A percentile compares a stretch with the other conserved stretches of the same genome.
These are phyloP conservation scores for Raphidocelis subcapitata DNA, from an alignment of 139 green algal genomes.

Conservation along the genomic window DNA sequence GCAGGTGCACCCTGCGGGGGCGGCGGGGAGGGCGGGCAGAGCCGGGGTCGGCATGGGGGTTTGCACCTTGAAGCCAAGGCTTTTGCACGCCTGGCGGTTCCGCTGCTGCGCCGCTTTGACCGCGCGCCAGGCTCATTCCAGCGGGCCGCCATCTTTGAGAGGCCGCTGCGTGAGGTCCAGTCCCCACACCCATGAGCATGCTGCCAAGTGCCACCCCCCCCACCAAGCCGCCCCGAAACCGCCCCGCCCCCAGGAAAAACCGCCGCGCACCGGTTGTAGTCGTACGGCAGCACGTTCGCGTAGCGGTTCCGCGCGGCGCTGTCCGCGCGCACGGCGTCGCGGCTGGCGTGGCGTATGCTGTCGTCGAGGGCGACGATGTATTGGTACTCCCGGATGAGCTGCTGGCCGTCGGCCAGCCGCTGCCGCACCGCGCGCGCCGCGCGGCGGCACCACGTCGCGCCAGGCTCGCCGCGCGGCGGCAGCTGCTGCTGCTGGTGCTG, in stretches of 20 bases:
- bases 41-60: not conserved
- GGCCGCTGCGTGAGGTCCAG: too few species aligned
- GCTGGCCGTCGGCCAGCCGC: not conserved
- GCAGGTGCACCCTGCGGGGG: too few species aligned
- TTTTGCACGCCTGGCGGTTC: too few species aligned
- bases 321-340: not conserved
- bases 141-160: too few species aligned
- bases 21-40: not conserved
- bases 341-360: not conserved
- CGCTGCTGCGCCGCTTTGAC: too few species aligned
- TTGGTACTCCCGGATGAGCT: conserved; percentile 18
- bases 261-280: conserved; percentile 45
- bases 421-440: conserved; percentile 10
- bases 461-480: not conserved
- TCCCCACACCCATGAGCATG: too few species aligned
- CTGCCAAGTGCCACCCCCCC: too few species aligned
- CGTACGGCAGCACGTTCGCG: conserved; percentile 54
- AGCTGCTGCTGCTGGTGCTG: not conserved
- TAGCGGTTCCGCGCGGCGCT: conserved; percentile 41
- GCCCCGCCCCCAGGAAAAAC: too few species aligned
- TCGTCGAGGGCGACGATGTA: conserved; percentile 13
- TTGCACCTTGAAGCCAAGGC: too few species aligned
- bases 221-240: too few species aligned
- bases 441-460: conserved; percentile 10
- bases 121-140: too few species aligned